Base-by-base conservation (phyloP, 2,329 filamentous ascomycete species). In the Capronia americana region DNA sequence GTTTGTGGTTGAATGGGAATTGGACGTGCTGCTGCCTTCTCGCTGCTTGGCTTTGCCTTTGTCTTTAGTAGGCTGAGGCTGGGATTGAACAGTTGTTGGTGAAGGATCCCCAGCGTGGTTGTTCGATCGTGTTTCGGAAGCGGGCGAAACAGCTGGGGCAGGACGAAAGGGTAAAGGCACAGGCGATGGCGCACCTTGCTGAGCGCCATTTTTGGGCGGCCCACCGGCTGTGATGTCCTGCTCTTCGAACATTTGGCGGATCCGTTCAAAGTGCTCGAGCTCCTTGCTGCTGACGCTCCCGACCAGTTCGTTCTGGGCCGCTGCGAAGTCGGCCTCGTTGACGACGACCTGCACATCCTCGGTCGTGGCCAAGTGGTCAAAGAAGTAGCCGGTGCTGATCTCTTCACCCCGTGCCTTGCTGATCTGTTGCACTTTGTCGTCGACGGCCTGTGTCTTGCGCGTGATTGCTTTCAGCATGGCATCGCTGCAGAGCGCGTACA, bases 391-490 rank as follows among this genome's bases (percentile, higher is more conserved):
- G 1, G 94, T 96, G 1, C 91, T 91, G 69, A 97, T 86, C 4
- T 85, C 82, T 24, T 77, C 82, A 60, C 76, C 73, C 69, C 72
- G 64, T 56, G 61, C 57, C 68, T 69, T 58, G 66, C 66, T 80
- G 56, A 96, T 83, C 4, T 84, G 83, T 24, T 86, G 85, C 71
- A 99, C 91, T 78, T 95, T 95, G 58, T 87, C 84, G 76, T 99
- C 95, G 2, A 98, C 93, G 1, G 87, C 84, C 1, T 88, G 86
- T 1, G 95, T 93, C 76, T 96, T 92, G 4, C 95, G 88, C 2
- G 95, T 99, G 65, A 99, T 94, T 23, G 95, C 95, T 78, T 99
- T 98, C 72, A 99, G 90, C 95, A 99, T 99, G 59, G 95, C 93
- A 78, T 99, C 95, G 51, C 93, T 97, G 82, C 94, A 98, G 23